Base-by-base conservation (phyloP, 768 basidiomycete species). In the Candolleomyces aberdarensis region DNA sequence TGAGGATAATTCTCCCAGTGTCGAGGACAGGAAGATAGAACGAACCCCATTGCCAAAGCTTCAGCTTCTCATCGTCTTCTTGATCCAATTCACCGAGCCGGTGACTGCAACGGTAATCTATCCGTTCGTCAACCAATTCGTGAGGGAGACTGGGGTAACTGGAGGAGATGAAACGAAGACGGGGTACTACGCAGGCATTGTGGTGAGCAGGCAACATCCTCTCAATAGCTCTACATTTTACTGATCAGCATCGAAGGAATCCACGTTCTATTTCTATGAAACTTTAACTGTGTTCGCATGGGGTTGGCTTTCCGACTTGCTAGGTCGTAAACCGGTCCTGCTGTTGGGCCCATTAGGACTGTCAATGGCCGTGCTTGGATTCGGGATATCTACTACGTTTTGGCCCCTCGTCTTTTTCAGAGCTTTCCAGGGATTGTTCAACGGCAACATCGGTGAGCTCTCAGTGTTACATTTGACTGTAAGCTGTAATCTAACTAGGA, bases 261-360 rank as follows among this genome's bases (percentile, higher is more conserved):
- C 53, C 7, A 6, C 22, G 15, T 55, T 80, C 67, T 81, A 78
- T 66, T 66, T 78, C 29, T 70, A 78, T 11, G 79, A 83, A 67
- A 73, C 74, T 19, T 39, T 75, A 4, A 76, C 76, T 5, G 78
- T 80, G 17, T 70, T 81, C 19, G 71, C 72, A 26, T 83, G 80
- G 80, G 77, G 79, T 4, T 70, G 75, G 59, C 65, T 76, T n/a
- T 79, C 81, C 2, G 81, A 82, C 63, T 68, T 69, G 20, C 63
- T 77, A 58, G 82, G 81, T 3, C 72, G 81, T 20, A 67, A 74
- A 54, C 80, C 81, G n/a, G 66, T 82, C 5, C 65, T 83, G 19
- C 67, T 83, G 4, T 60, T 78, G 17, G 81, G 78, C 0, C 76
- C 78, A 0, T 60, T 79, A 22, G 80, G 80, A 10, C 66, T 80